These are phyloP conservation scores for Centaurea solstitialis DNA, from an alignment of 129 eudicot species.

Conservation along the genomic window DNA sequence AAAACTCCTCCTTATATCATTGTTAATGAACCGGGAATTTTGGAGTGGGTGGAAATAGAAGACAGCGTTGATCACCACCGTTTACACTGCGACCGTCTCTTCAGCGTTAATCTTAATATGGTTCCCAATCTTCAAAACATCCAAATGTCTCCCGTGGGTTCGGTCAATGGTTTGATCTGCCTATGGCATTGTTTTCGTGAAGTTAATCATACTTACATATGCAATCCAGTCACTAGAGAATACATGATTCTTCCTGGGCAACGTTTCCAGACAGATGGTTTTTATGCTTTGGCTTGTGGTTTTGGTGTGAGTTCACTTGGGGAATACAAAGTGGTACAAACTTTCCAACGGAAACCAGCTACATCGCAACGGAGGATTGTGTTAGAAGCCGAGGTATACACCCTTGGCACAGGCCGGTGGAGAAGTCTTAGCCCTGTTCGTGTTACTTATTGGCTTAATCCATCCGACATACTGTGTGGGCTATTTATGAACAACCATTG, in stretches of 20 bases:
- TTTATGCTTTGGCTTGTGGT: neutral
- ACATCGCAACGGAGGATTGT: too few relatives aligned
- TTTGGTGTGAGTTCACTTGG: neutral
- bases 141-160: neutral
- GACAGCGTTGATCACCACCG: neutral
- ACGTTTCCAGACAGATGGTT: neutral
- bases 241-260: neutral
- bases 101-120: constrained; percentile 7
- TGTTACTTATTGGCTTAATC: neutral
- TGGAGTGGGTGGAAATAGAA: neutral
- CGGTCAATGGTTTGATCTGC: constrained; percentile 22
- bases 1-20: too few relatives aligned
- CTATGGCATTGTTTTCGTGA: neutral
- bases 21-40: neutral
- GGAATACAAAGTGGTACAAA: neutral
- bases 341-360: neutral
- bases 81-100: constrained; percentile 13
- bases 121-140: neutral
- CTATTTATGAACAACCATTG: constrained; percentile 30
- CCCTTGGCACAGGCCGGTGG: constrained; percentile 37
- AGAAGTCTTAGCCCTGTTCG: neutral
- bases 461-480: neutral
- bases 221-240: neutral
- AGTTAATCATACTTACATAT: neutral
- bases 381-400: constrained; percentile 19